These are phyloP conservation scores for Fusarium denticulatum DNA, from an alignment of 2,329 filamentous ascomycete genomes.

Conservation along the genomic window DNA sequence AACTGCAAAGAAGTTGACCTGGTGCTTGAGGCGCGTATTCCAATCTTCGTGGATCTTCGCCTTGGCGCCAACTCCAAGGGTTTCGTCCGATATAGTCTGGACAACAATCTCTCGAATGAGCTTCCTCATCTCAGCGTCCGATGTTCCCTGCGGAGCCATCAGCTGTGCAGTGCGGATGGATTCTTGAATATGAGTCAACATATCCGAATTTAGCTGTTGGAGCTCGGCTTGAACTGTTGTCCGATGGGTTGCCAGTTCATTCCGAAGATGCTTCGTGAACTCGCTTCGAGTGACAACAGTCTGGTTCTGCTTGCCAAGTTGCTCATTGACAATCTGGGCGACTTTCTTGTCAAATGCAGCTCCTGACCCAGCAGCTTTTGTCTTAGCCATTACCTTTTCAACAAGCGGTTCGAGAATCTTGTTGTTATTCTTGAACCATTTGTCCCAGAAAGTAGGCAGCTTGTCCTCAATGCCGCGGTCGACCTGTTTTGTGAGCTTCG, in stretches of 20 bases:
- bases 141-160: conserved; percentile 47
- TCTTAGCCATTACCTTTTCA: conserved; percentile 47
- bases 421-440: conserved; percentile 63
- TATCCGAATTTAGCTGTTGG: conserved; percentile 47
- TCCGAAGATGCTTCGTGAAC: conserved; percentile 57
- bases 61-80: conserved; percentile 58
- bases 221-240: conserved; percentile 55
- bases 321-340: conserved; percentile 50
- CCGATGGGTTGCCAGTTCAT: conserved; percentile 51
- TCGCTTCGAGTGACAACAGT: conserved; percentile 59
- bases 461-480: conserved; percentile 44
- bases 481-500: conserved; percentile 42
- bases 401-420: conserved; percentile 48
- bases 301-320: conserved; percentile 47
- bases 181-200: conserved; percentile 48
- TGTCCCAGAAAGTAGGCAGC: conserved; percentile 58
- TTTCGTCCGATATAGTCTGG: conserved; percentile 56
- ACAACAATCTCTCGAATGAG: conserved; percentile 55
- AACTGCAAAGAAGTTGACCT: conserved; percentile 78
- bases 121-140: conserved; percentile 52
- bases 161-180: conserved; percentile 43
- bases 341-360: conserved; percentile 50
- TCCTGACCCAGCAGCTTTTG: conserved; percentile 48
- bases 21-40: conserved; percentile 57
- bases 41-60: conserved; percentile 58